phyloP scores from a whole-genome alignment of 441 rosid species.

The Arabidopsis hybrid region DNA sequence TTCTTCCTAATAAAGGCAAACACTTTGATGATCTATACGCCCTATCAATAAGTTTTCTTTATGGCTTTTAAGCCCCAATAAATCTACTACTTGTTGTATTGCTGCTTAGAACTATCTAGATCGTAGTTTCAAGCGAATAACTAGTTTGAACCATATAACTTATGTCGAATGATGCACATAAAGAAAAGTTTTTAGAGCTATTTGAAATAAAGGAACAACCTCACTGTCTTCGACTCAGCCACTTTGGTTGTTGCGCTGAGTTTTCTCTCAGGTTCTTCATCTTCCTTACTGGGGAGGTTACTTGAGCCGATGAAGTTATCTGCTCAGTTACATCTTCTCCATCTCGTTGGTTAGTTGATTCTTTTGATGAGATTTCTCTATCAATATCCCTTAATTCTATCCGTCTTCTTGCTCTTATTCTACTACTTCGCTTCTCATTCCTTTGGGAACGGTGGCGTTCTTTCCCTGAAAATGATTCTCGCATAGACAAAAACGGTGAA shows the following conservation, averaged over 20 bases:
- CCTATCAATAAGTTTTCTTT: not conserved
- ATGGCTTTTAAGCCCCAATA: constrained; percentile 1
- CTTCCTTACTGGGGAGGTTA: constrained; percentile 25
- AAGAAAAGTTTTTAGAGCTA: not conserved
- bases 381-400: not conserved
- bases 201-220: constrained; percentile 1
- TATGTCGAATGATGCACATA: not conserved
- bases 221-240: constrained; percentile 11
- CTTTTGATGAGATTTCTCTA: constrained; percentile 30
- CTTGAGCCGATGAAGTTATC: constrained; percentile 18
- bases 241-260: constrained; percentile 15
- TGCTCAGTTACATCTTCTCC: constrained; percentile 27
- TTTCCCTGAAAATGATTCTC: constrained; percentile 29
- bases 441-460: constrained; percentile 14
- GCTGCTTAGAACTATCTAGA: not conserved
- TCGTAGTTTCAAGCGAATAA: not conserved
- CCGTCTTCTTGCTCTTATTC: constrained; percentile 10
- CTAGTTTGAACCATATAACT: not conserved
- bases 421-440: constrained; percentile 24
- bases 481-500: constrained; percentile 21
- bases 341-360: constrained; percentile 27
- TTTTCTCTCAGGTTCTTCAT: not conserved
- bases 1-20: constrained; percentile 12
- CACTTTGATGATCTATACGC: constrained; percentile 8
- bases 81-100: not conserved